phyloP scores from a whole-genome alignment of 2,329 filamentous ascomycete species.

The Trichoderma atrobrunneum region DNA sequence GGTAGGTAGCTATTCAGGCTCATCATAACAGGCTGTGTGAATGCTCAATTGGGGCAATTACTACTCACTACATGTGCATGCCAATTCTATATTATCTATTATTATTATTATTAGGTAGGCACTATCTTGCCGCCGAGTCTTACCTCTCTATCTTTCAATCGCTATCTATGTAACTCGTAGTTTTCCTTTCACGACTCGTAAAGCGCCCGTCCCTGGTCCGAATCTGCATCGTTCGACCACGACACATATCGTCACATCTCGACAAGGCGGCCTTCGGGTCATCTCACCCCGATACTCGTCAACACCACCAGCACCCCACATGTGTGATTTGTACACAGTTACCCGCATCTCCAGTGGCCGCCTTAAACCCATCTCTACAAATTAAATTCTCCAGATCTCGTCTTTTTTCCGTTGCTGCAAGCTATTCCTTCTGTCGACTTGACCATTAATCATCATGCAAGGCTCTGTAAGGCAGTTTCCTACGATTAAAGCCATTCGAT shows the following conservation, averaged over 20 bases:
- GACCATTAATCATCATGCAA: slow-evolving; percentile 37
- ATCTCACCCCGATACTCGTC: slow-evolving; percentile 18
- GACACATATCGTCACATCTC: background rate
- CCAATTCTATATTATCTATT: background rate
- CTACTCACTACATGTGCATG: background rate
- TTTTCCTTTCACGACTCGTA: background rate
- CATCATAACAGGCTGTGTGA: background rate
- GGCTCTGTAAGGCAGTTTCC: slow-evolving; percentile 58
- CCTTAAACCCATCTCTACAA: background rate
- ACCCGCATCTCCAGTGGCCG: background rate
- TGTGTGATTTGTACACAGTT: background rate
- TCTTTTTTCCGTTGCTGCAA: background rate
- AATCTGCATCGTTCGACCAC: background rate
- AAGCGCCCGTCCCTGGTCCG: background rate
- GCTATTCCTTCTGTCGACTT: background rate
- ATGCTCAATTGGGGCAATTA: background rate
- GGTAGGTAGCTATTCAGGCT: background rate
- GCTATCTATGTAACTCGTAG: background rate
- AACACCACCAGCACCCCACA: slow-evolving; percentile 9
- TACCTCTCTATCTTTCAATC: background rate
- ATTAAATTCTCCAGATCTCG: background rate
- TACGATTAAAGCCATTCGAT: slow-evolving; percentile 71
- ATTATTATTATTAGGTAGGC: background rate
- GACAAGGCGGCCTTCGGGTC: slow-evolving; percentile 23
- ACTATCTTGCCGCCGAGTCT: background rate